Evolutionary conservation across 164 flowering plant species (phyloP).

Genomic region (Cinnamomum micranthum): DNA sequence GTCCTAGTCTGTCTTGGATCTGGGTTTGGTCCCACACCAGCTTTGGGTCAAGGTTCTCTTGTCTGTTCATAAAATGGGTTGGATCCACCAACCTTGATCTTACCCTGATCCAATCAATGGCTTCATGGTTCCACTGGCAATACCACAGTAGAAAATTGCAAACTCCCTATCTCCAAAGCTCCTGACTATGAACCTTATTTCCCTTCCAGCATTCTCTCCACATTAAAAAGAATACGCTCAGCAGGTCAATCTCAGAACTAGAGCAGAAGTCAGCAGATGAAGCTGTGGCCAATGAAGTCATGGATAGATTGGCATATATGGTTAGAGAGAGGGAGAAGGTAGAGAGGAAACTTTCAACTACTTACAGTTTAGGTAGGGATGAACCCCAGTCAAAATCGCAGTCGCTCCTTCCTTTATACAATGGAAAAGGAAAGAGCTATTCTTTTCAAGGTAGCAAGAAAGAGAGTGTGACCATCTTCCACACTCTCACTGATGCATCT

Average conservation of each 20-base stretch:
- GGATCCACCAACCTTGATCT: neutral
- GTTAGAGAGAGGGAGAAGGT: conserved; percentile 53
- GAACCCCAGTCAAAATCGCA: conserved; percentile 18
- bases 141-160: neutral
- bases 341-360: conserved; percentile 70
- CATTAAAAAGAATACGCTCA: conserved; percentile 49
- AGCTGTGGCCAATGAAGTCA: conserved; percentile 35
- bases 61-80: neutral
- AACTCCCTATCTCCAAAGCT: neutral
- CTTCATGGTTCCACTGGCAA: neutral
- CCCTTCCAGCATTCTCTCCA: conserved; percentile 58
- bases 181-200: neutral
- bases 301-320: conserved; percentile 44
- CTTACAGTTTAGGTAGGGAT: conserved; percentile 83
- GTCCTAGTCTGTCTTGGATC: neutral
- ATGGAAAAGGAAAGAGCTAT: conserved; percentile 43
- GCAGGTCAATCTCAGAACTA: conserved; percentile 57
- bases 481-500: conserved; percentile 48
- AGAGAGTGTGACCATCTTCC: conserved; percentile 57
- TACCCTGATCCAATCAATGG: neutral
- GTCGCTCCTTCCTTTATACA: conserved; percentile 50
- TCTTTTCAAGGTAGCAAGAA: conserved; percentile 51
- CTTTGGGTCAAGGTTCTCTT: neutral
- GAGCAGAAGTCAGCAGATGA: conserved; percentile 53
- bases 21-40: neutral